These are phyloP conservation scores for Pascua sp. DNA, from an alignment of 1,284 basidiomycete species.

Conservation along the genomic window DNA sequence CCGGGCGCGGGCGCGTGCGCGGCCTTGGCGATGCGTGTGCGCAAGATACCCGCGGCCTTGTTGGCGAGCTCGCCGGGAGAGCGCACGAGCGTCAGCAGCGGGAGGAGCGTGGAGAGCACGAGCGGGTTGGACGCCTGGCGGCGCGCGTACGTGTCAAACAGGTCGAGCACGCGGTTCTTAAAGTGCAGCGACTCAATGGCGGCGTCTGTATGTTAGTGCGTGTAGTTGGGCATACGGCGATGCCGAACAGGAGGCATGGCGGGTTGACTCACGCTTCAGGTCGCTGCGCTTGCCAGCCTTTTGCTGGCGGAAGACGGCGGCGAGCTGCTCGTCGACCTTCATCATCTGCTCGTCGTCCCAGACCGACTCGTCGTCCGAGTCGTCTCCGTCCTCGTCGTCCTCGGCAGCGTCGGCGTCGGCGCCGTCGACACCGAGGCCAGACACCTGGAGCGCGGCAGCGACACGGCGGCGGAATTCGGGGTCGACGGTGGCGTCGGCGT, in stretches of 20 bases:
- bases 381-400: constrained; percentile 29
- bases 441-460: constrained; percentile 70
- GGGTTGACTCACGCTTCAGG: constrained; percentile 8
- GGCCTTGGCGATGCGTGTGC: constrained; percentile 68
- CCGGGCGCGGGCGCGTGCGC: constrained; percentile 44
- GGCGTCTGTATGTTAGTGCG: constrained; percentile 28
- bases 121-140: constrained; percentile 68
- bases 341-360: constrained; percentile 99
- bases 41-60: constrained; percentile 76
- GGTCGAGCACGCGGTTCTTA: constrained; percentile 90
- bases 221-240: no score
- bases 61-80: constrained; percentile 68
- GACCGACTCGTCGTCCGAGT: constrained; percentile 57
- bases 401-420: constrained; percentile 3
- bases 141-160: constrained; percentile 77
- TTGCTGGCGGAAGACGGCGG: constrained; percentile 72
- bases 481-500: constrained; percentile 54
- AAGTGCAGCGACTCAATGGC: constrained; percentile 75
- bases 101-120: constrained; percentile 65
- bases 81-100: constrained; percentile 70
- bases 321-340: constrained; percentile 87
- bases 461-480: constrained; percentile 72
- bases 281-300: constrained; percentile 46
- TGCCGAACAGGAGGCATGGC: no score
- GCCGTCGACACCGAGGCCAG: constrained; percentile 59